Percentiles rank a stretch among this genome's conserved stretches.
Conservation (phyloP, 1,139 yeast species). For the Saccharomyces hybrid region DNA sequence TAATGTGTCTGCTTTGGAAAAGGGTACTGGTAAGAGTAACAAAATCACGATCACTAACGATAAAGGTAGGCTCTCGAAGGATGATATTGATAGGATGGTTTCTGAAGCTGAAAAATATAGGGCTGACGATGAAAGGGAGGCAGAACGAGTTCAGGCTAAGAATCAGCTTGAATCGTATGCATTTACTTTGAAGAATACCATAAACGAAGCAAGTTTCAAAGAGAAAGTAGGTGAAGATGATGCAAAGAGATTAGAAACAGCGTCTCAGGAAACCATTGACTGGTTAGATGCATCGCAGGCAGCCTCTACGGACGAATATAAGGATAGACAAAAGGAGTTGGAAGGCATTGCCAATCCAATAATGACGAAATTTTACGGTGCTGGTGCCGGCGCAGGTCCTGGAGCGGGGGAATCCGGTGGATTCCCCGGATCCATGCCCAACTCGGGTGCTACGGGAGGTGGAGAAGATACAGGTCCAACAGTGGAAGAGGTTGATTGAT, state of each 20-base stretch:
- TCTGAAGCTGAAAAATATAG: conserved; percentile 76
- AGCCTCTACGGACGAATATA: conserved; percentile 79
- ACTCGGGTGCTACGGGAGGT: conserved; percentile 36
- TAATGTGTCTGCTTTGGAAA: conserved; percentile 87
- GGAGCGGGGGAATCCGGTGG: conserved; percentile 35
- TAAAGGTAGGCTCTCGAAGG: conserved; percentile 88
- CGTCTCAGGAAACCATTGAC: conserved; percentile 71
- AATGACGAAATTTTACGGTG: conserved; percentile 52
- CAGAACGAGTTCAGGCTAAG: conserved; percentile 68
- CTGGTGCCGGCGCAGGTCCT: conserved; percentile 43
- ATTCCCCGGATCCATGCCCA: conserved; percentile 21
- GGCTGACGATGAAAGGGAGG: conserved; percentile 72
- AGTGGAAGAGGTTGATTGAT: conserved; percentile 62
- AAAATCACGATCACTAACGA: conserved; percentile 79
- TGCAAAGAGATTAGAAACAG: conserved; percentile 71
- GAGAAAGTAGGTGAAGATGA: conserved; percentile 79
- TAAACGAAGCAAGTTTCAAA: conserved; percentile 54
- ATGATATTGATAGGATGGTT: conserved; percentile 88
- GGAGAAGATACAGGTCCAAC: conserved; percentile 49
- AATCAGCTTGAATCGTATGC: conserved; percentile 82
- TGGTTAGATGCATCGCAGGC: conserved; percentile 81
- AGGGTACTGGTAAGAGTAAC: conserved; percentile 80
- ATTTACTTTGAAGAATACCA: conserved; percentile 66
- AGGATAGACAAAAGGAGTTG: conserved; percentile 57
- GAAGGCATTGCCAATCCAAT: conserved; percentile 59